Percentiles rank a stretch among this genome's conserved stretches.
phyloP scores from a whole-genome alignment of 768 basidiomycete genomes.

The Cubamyces lactineus region DNA sequence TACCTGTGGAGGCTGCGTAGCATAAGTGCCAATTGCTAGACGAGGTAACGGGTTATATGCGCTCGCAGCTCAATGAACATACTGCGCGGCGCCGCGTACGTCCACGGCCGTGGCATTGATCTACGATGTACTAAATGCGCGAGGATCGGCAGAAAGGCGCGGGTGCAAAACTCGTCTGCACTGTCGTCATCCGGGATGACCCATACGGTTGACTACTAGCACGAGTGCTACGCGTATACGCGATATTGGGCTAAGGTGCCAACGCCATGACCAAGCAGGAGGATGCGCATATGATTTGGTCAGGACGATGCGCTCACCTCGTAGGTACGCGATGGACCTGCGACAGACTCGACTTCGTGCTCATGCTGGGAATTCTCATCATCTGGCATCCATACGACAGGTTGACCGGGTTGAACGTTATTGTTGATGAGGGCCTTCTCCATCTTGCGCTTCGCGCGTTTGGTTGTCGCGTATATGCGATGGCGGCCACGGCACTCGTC shows the following conservation, averaged over 20 bases:
- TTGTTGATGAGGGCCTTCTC: conserved; percentile 48
- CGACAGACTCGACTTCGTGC: conserved; percentile 8
- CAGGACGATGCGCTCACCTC: conserved; percentile 10
- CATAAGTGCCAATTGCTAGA: not conserved
- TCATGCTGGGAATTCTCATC: conserved; percentile 22
- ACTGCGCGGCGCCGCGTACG: not conserved
- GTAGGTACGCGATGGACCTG: conserved; percentile 17
- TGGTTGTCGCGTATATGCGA: conserved; percentile 54
- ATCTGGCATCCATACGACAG: conserved; percentile 35
- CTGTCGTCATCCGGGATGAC: too few relatives aligned
- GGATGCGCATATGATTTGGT: not conserved
- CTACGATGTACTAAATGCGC: too few relatives aligned
- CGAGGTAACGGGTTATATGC: not conserved
- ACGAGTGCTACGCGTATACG: too few relatives aligned
- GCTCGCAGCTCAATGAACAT: not conserved
- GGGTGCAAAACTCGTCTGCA: too few relatives aligned
- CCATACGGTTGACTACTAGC: too few relatives aligned
- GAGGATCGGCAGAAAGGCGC: too few relatives aligned
- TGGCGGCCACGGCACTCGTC: conserved; percentile 53
- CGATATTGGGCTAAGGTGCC: too few relatives aligned
- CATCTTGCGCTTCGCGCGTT: conserved; percentile 51
- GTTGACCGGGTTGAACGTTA: conserved; percentile 24
- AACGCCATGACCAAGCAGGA: too few relatives aligned
- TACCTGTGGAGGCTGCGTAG: not conserved
- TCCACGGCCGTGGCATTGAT: too few relatives aligned